Conservation (phyloP, 352 stramenopile genomes). For the Phytophthora kernoviae region DNA sequence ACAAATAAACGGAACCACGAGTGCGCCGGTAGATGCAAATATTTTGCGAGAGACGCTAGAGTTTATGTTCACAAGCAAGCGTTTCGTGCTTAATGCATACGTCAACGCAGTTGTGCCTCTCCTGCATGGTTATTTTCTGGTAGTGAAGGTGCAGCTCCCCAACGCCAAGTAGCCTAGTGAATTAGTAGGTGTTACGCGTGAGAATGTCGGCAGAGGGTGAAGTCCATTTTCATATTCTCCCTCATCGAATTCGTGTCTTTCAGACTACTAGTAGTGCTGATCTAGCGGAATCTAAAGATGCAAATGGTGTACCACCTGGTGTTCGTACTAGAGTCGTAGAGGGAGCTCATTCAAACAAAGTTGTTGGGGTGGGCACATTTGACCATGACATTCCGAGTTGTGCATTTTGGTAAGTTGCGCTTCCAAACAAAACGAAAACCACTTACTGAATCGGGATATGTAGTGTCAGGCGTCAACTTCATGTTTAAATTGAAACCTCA, state of each 20-base stretch:
- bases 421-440: no score
- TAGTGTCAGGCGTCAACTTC: no score
- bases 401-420: conserved; percentile 25
- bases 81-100: conserved; percentile 35
- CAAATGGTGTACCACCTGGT: conserved; percentile 32
- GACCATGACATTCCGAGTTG: conserved; percentile 25
- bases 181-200: conserved; percentile 3
- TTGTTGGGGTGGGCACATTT: conserved; percentile 34
- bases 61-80: conserved; percentile 26
- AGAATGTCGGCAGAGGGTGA: not conserved
- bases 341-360: conserved; percentile 22
- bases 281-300: conserved; percentile 21
- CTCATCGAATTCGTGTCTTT: not conserved
- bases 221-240: not conserved
- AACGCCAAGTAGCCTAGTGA: conserved; percentile 34
- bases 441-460: no score
- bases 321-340: conserved; percentile 42
- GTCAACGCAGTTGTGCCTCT: conserved; percentile 30
- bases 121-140: conserved; percentile 22
- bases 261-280: not conserved
- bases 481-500: not conserved
- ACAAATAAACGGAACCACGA: not conserved
- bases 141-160: conserved; percentile 15
- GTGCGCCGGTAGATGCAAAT: not conserved
- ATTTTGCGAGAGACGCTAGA: not conserved